These are phyloP conservation scores for Yamadazyma dendronema DNA, from an alignment of 1,139 yeast genomes.

Conservation along the genomic window DNA sequence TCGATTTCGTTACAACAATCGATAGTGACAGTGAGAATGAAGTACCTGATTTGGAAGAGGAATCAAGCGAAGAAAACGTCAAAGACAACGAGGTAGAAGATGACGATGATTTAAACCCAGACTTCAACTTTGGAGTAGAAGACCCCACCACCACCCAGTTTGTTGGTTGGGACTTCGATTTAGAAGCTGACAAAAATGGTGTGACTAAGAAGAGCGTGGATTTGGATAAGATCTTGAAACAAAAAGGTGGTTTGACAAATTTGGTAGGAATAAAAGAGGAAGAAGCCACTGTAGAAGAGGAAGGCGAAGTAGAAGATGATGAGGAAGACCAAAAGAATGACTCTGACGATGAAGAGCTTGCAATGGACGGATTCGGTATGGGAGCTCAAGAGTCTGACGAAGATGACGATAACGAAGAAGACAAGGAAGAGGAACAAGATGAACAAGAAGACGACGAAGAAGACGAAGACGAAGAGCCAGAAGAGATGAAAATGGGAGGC, in stretches of 20 bases:
- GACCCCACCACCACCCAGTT: constrained; percentile 46
- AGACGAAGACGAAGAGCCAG: constrained; percentile 24
- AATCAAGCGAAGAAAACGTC: constrained; percentile 25
- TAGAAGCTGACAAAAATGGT: constrained; percentile 28
- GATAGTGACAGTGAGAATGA: constrained; percentile 26
- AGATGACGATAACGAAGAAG: constrained; percentile 18
- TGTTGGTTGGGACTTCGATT: constrained; percentile 82
- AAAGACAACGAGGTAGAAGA: constrained; percentile 28
- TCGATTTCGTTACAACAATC: constrained; percentile 16
- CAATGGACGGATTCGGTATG: constrained; percentile 75
- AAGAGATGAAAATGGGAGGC: constrained; percentile 24
- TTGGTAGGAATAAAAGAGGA: constrained; percentile 41
- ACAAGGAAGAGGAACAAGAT: constrained; percentile 22
- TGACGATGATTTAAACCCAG: constrained; percentile 61
- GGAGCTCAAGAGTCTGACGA: constrained; percentile 37
- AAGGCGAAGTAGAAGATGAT: constrained; percentile 32
- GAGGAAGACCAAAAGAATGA: constrained; percentile 31
- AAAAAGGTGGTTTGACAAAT: constrained; percentile 72
- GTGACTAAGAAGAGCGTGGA: constrained; percentile 67
- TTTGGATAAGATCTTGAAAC: constrained; percentile 77
- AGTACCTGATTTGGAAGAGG: constrained; percentile 18
- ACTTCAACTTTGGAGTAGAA: constrained; percentile 66
- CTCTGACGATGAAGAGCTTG: constrained; percentile 49
- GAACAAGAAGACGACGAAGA: constrained; percentile 27
- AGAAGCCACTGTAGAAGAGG: too few species aligned